Evolutionary conservation across 768 basidiomycete species (phyloP).

Genomic region (Tricholoma furcatifolium): DNA sequence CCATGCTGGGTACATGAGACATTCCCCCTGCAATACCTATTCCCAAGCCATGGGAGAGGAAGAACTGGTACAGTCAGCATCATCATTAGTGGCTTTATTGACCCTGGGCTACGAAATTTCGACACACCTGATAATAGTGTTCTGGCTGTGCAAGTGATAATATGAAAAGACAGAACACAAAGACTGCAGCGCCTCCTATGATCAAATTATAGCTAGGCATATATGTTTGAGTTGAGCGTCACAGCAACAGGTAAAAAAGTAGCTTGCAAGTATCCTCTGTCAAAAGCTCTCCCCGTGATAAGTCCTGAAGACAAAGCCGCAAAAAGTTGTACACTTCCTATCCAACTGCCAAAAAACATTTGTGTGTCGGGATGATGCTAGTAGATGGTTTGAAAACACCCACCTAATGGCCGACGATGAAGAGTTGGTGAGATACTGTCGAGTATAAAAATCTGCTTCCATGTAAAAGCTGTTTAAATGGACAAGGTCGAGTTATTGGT

Average conservation of each 20-base stretch:
- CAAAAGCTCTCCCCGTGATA: constrained; percentile 25
- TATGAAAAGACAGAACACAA: constrained; percentile 24
- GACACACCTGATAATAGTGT: constrained; percentile 30
- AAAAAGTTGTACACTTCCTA: constrained; percentile 52
- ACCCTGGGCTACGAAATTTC: neutral
- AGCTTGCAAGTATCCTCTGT: constrained; percentile 28
- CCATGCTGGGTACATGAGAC: constrained; percentile 43
- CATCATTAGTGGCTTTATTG: neutral
- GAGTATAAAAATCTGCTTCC: constrained; percentile 18
- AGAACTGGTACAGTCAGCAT: constrained; percentile 25
- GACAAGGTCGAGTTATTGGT: neutral
- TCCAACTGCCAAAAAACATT: constrained; percentile 29
- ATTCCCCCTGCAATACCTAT: constrained; percentile 47
- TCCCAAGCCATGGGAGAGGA: constrained; percentile 44
- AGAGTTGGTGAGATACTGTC: constrained; percentile 20
- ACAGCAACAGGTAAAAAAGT: neutral
- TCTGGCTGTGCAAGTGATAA: constrained; percentile 28
- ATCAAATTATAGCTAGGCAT: constrained; percentile 16
- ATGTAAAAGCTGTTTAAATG: too few species aligned
- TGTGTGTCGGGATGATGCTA: neutral
- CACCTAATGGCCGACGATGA: constrained; percentile 20
- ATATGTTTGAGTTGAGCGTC: too few species aligned
- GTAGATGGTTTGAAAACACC: neutral
- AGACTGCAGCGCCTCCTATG: constrained; percentile 12
- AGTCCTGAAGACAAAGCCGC: constrained; percentile 22